These are phyloP conservation scores for Cryptococcus floricola DNA, from an alignment of 1,284 basidiomycete species.

Conservation along the genomic window DNA sequence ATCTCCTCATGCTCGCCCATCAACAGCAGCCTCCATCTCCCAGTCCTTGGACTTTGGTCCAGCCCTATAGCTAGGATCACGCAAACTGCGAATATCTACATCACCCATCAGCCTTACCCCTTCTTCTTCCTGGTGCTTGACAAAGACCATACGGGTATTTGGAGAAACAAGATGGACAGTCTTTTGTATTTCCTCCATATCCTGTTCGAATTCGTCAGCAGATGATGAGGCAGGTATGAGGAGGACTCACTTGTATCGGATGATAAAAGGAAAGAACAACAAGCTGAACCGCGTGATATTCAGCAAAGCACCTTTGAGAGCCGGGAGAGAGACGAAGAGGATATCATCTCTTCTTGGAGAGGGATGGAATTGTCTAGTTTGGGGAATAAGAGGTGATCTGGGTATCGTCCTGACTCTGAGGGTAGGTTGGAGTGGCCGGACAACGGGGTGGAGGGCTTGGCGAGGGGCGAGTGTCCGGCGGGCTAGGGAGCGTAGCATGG, in stretches of 20 bases:
- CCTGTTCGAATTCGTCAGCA: conserved; percentile 17
- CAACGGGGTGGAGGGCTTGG: no score
- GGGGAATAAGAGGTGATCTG: no score
- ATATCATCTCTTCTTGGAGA: conserved; percentile 45
- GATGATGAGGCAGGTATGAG: background rate
- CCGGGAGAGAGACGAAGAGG: conserved; percentile 53
- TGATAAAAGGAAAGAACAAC: conserved; percentile 53
- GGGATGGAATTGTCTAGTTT: conserved; percentile 36
- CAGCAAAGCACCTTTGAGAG: conserved; percentile 49
- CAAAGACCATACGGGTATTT: conserved; percentile 48
- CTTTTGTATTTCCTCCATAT: conserved; percentile 49
- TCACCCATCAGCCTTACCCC: background rate
- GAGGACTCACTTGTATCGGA: conserved; percentile 46
- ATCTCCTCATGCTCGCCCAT: conserved; percentile 55
- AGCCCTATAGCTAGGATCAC: conserved; percentile 53
- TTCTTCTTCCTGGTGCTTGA: background rate
- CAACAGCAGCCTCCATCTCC: conserved; percentile 54
- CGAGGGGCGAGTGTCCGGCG: no score
- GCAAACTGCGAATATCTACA: conserved; percentile 52
- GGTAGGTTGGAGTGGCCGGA: no score
- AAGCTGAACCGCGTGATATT: conserved; percentile 49
- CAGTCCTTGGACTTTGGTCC: conserved; percentile 52
- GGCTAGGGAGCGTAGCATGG: no score
- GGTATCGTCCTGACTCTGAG: no score
- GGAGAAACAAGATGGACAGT: conserved; percentile 47